Evolutionary conservation across 345 rosid species (phyloP).

Genomic region (Erysimum cheiranthoides): DNA sequence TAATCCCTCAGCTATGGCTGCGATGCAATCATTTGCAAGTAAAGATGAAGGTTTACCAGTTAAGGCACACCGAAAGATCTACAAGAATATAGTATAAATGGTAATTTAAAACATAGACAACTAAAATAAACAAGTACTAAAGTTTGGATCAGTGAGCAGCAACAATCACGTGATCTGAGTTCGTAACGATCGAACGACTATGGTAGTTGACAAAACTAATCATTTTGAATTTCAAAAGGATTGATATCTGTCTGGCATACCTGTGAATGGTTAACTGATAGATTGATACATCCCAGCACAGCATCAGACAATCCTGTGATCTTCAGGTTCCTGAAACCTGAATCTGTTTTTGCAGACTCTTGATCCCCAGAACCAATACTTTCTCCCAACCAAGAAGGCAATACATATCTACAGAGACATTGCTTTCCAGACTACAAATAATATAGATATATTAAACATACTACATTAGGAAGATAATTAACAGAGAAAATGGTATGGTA

Average conservation of each 20-base stretch:
- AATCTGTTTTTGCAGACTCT: conserved; percentile 56
- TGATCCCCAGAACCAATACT: conserved; percentile 50
- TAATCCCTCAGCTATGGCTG: conserved; percentile 90
- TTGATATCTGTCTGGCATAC: conserved; percentile 47
- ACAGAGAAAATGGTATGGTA: conserved; percentile 22
- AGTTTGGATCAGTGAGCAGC: conserved; percentile 19
- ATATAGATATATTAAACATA: conserved; percentile 27
- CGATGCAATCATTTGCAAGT: conserved; percentile 83
- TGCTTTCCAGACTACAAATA: conserved; percentile 87
- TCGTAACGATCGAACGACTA: conserved; percentile 9
- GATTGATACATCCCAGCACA: conserved; percentile 78
- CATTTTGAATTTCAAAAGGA: conserved; percentile 24
- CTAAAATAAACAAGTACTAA: conserved; percentile 30
- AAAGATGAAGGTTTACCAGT: conserved; percentile 76
- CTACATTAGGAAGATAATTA: not conserved
- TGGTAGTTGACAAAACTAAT: conserved; percentile 27
- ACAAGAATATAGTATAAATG: conserved; percentile 36
- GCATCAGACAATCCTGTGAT: conserved; percentile 85
- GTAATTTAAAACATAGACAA: conserved; percentile 19
- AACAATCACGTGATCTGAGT: conserved; percentile 34
- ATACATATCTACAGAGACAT: conserved; percentile 80
- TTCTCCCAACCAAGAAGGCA: conserved; percentile 67
- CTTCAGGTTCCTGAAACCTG: conserved; percentile 63
- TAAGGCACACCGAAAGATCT: conserved; percentile 88
- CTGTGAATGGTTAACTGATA: conserved; percentile 75